Percentiles rank a stretch among this genome's conserved stretches.
Conservation (phyloP, 129 eudicot species). For the Ambrosia artemisiifolia region DNA sequence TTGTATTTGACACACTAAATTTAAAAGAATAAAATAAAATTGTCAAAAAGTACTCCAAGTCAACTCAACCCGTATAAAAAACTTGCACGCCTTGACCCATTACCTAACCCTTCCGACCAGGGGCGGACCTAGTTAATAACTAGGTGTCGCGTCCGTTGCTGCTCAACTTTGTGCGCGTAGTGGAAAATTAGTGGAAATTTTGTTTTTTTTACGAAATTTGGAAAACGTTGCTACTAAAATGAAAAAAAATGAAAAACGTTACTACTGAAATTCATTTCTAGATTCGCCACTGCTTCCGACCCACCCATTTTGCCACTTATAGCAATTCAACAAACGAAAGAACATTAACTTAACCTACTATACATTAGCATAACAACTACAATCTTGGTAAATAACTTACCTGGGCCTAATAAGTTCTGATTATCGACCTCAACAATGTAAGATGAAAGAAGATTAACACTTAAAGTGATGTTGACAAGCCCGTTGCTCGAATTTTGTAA, state of each 20-base stretch:
- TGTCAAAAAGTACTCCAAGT: background rate
- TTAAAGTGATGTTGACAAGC: conserved; percentile 63
- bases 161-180: no score
- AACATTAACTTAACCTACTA: background rate
- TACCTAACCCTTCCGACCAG: no score
- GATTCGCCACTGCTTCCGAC: no score
- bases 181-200: no score
- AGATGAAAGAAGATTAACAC: conserved; percentile 62
- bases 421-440: conserved; percentile 77
- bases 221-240: no score
- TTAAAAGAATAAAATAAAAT: background rate
- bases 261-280: no score
- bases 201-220: no score
- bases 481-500: conserved; percentile 65
- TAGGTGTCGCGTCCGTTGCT: no score
- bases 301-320: background rate
- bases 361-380: background rate
- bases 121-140: no score
- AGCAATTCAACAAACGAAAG: background rate
- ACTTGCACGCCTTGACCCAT: background rate
- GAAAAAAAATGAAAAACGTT: no score
- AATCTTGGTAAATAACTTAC: conserved; percentile 43
- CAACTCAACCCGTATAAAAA: background rate
- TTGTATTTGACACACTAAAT: background rate
- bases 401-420: conserved; percentile 68